Evolutionary conservation across 2,329 filamentous ascomycete genomes (phyloP), one percentile per base, ranked within the genome.

Genomic region (Penicillium sp.): DNA sequence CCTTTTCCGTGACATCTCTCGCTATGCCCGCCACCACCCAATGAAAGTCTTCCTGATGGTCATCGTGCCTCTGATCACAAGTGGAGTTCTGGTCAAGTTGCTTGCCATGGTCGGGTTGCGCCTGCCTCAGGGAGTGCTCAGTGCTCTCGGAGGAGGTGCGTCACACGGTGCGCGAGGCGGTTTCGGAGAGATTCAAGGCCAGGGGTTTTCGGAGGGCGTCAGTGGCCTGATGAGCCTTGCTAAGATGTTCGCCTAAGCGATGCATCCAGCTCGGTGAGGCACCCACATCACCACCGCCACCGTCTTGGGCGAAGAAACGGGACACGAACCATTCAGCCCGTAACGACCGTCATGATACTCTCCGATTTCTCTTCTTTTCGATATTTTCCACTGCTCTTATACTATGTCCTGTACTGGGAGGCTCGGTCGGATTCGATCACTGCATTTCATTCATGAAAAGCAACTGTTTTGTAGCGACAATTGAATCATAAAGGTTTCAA

Each of bases 21-120:
- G 86, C 69, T 95, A 92, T 74, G 88, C 89, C 64, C 87, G 89
- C 68, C 81, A 84, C 33, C 87, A 96, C 74, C 92, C 92, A 0
- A 75, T 90, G 67, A 95, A 95, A 75, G 89, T 95, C 43, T 89
- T 96, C 76, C 79, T 89, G 78, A 82, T 91, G 56, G 87, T 96
- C 56, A 81, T 96, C 64, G 84, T 96, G 81, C 92, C 92, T 9
- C 80, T 97, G 51, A 77, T 96, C 64, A 91, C 87, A 1, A 90
- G 90, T 46, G 92, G 92, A 28, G 87, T 89, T 25, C 74, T 96
- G 60, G 86, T 86, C 8, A 89, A 87, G 42, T 77, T 96, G 40
- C 81, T 96, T 41, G 82, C 83, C 33, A 84, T 86, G 67, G 88
- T 96, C 70, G 92, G 92, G 20, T 78, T 97, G 54, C 81, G 86